Conservation (phyloP, 73 alveolate species). For the Paramecium sexaurelia region DNA sequence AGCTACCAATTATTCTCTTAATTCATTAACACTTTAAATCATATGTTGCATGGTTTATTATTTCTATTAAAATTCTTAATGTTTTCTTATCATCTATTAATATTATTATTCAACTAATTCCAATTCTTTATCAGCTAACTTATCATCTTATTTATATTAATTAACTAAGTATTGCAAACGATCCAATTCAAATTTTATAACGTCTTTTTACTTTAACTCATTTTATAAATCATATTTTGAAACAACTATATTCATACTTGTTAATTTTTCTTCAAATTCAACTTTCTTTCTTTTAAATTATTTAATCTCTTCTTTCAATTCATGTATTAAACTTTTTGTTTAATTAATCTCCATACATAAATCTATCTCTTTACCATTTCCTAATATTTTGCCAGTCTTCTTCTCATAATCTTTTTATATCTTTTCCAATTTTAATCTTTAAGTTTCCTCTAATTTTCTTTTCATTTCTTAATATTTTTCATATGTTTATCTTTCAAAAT, state of each 20-base stretch:
- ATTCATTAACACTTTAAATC: conserved; percentile 4
- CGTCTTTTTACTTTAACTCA: conserved; percentile 2
- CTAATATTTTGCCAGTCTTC: not conserved
- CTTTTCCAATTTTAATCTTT: not conserved
- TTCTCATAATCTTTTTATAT: conserved; percentile 29
- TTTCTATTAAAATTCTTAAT: not conserved
- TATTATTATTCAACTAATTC: not conserved
- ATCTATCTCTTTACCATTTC: conserved; percentile 23
- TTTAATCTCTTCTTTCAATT: not conserved
- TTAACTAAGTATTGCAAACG: not conserved
- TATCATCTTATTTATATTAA: not conserved
- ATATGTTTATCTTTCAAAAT: not conserved
- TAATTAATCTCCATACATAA: conserved; percentile 30
- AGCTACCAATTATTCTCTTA: not conserved
- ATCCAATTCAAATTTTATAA: conserved; percentile 10
- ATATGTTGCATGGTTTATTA: not conserved
- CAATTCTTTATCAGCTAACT: not conserved
- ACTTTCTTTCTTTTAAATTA: not conserved
- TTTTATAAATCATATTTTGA: conserved; percentile 20
- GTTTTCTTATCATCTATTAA: not conserved
- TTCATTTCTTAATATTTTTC: not conserved
- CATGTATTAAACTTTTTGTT: not conserved
- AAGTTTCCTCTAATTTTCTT: not conserved
- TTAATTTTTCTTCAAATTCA: not conserved
- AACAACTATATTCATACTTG: not conserved